phyloP scores from a whole-genome alignment of 768 basidiomycete genomes.

The Mycena galericulata region DNA sequence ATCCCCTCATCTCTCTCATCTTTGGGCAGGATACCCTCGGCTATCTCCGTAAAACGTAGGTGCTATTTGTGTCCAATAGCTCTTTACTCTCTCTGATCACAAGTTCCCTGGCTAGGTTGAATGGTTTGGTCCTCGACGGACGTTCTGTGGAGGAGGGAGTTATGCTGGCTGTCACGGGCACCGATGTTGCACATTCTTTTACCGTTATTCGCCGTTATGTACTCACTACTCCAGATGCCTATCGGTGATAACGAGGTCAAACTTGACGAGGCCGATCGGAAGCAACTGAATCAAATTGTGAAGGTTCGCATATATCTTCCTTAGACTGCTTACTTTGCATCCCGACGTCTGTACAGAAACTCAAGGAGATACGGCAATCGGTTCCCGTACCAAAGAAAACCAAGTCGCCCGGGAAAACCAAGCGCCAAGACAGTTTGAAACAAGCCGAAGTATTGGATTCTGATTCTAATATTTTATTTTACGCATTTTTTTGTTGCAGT shows the following conservation, averaged over 20 bases:
- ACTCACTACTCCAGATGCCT: neutral
- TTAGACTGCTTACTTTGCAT: neutral
- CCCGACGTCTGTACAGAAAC: neutral
- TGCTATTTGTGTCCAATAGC: too few relatives aligned
- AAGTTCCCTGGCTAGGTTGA: neutral
- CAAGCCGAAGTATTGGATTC: neutral
- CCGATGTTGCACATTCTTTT: neutral
- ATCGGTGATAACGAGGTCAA: neutral
- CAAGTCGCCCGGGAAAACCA: neutral
- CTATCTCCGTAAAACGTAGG: neutral
- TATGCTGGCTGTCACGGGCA: constrained; percentile 2
- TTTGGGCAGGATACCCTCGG: neutral
- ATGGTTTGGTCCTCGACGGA: constrained; percentile 1
- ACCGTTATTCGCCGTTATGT: neutral
- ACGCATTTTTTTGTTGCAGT: neutral
- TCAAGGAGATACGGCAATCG: neutral
- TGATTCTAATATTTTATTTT: neutral
- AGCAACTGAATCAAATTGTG: neutral
- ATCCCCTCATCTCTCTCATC: too few relatives aligned
- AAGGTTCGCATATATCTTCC: neutral
- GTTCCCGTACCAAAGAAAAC: neutral
- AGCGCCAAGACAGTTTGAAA: too few relatives aligned
- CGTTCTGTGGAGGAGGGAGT: neutral
- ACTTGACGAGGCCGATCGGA: neutral
- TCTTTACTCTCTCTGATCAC: neutral